phyloP scores from a whole-genome alignment of 768 basidiomycete genomes.

The Sutorius australiensis region DNA sequence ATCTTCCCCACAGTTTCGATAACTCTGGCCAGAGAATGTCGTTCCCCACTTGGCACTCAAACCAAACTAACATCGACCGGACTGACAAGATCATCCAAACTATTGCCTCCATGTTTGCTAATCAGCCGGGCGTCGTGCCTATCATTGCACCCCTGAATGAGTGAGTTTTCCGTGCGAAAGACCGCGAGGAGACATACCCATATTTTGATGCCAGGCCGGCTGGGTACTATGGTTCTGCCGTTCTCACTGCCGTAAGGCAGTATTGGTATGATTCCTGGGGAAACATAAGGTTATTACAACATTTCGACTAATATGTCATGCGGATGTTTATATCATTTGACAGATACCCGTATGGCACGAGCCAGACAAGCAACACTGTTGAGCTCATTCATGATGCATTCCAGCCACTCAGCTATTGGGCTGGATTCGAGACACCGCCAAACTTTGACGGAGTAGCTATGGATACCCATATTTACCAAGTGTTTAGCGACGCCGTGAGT shows the following conservation, averaged over 20 bases:
- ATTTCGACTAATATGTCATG: background rate
- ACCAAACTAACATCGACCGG: conserved; percentile 60
- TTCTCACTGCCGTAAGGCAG: conserved; percentile 51
- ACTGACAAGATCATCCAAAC: conserved; percentile 62
- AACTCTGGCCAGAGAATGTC: conserved; percentile 69
- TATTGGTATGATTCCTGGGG: conserved; percentile 75
- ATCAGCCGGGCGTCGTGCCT: conserved; percentile 52
- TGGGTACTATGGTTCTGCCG: conserved; percentile 52
- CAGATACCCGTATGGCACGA: conserved; percentile 41
- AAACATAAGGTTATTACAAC: conserved; percentile 53
- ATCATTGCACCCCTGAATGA: conserved; percentile 78
- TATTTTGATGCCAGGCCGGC: conserved; percentile 52
- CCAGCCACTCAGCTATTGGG: conserved; percentile 69
- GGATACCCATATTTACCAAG: conserved; percentile 78
- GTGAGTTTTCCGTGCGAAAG: conserved; percentile 35
- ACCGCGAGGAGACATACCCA: background rate
- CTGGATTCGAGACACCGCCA: conserved; percentile 53
- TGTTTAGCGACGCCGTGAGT: conserved; percentile 60
- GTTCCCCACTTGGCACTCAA: conserved; percentile 67
- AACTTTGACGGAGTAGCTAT: conserved; percentile 63
- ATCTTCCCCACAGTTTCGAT: conserved; percentile 53
- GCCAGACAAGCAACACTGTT: conserved; percentile 52
- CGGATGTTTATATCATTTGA: conserved; percentile 2
- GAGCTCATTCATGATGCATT: conserved; percentile 78
- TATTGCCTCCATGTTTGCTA: conserved; percentile 57